Evolutionary conservation across 257 asterid genomes (phyloP), one percentile per base, ranked within the genome.

Genomic region (Eustoma russellianum): DNA sequence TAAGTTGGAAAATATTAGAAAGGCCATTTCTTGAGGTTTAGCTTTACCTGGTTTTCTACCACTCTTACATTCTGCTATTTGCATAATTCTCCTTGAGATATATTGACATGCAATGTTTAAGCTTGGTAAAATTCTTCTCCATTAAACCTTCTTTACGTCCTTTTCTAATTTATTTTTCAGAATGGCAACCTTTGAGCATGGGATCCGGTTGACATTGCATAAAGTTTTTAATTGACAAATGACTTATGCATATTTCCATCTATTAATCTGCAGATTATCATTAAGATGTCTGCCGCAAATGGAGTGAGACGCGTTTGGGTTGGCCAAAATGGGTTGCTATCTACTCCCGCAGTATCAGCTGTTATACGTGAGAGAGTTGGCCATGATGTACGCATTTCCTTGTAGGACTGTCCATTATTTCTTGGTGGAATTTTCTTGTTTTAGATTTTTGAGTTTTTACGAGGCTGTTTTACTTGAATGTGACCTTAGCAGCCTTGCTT

Each of bases 261-360:
- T 52, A 19, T 33, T 24, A 57, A 55, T 72, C 59, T 47, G 30
- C 86, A 91, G 96, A 80, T 91, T 69, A 87, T 91, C 64, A 84
- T 78, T 53, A 87, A 91, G 78, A 87, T 91, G 98, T 79, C 95
- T 54, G 95, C 98, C 67, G 96, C 90, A 50, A 91, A 79, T 77
- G 95, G 97, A 74, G 95, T 82, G 54, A 75, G 98, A 66, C 93
- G 94, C 45, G 71, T 91, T 55, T 91, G 98, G 96, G 95, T 91
- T 72, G 98, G 97, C 60, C 97, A 78, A 78, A 84, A 91, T 60
- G 83, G 94, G 33, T 72, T 91, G 77, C 63, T 91, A 60, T 87
- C 98, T 46, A 91, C 96, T 66, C 98, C 97, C 59, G 96, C 95
- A 66, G 96, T 91, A 56, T 87, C 98, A 45, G 84, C 79, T 64